Conservation (phyloP, 129 eudicot species). For the Lactuca sativa region DNA sequence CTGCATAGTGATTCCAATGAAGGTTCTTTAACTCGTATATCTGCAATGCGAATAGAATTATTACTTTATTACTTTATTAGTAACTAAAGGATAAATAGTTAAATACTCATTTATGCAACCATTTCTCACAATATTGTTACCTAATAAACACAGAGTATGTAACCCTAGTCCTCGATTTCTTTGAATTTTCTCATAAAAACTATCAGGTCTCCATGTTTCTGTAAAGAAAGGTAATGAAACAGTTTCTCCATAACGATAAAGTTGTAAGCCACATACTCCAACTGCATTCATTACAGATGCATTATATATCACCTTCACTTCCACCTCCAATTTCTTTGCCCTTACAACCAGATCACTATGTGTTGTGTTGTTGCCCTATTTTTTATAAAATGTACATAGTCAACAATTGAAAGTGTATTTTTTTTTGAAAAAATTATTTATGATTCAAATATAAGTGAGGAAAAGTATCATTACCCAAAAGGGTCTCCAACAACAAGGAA, state of each 20-base stretch:
- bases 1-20: conserved; percentile 86
- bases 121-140: conserved; percentile 27
- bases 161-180: conserved; percentile 70
- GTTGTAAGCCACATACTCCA: conserved; percentile 95
- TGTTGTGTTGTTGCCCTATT: conserved; percentile 59
- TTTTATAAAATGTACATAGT: background rate
- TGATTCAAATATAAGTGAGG: background rate
- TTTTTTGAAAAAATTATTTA: no score
- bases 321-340: conserved; percentile 77
- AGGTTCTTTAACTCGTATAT: conserved; percentile 94
- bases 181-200: conserved; percentile 87
- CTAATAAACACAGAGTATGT: conserved; percentile 89
- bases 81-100: no score
- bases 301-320: conserved; percentile 81
- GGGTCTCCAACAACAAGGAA: conserved; percentile 98
- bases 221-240: conserved; percentile 92
- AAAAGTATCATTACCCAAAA: conserved; percentile 58
- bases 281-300: conserved; percentile 98
- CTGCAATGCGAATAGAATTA: conserved; percentile 35
- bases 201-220: conserved; percentile 93
- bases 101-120: no score
- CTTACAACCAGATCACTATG: conserved; percentile 96
- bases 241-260: conserved; percentile 97
- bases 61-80: no score
- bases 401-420: no score